Percentiles rank a stretch among this genome's conserved stretches.
Evolutionary conservation across 306 rosid species (phyloP).

Genomic region (Fragaria nilgerrensis): DNA sequence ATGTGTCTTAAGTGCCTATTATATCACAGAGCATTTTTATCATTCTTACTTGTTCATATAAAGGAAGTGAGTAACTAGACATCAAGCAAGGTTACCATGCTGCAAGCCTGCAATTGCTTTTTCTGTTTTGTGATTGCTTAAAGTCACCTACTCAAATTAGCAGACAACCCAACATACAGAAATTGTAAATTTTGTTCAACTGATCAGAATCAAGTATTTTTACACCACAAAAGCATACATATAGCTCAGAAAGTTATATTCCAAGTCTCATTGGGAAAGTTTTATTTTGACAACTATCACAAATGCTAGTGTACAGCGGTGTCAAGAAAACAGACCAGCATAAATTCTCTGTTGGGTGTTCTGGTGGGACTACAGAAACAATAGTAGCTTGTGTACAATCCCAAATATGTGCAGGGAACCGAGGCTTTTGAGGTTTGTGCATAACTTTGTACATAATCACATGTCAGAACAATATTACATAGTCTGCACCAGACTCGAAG

Average conservation of each 20-base stretch:
- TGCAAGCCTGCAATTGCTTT: not conserved
- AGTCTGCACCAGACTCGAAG: not conserved
- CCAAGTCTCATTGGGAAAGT: too few relatives aligned
- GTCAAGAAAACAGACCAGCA: not conserved
- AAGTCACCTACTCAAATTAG: not conserved
- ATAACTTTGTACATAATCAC: not conserved
- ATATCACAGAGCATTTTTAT: not conserved
- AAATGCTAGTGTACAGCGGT: not conserved
- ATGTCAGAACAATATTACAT: not conserved
- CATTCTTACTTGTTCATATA: not conserved
- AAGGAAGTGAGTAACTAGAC: not conserved
- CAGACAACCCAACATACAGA: not conserved
- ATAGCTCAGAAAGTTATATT: not conserved
- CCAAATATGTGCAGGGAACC: slow-evolving; percentile 13
- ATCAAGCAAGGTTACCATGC: not conserved
- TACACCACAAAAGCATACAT: not conserved
- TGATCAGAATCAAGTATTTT: not conserved
- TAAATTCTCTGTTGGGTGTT: not conserved
- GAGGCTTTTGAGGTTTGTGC: not conserved
- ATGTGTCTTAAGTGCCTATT: too few relatives aligned
- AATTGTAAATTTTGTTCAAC: not conserved
- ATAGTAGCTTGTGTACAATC: not conserved
- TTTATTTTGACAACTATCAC: not conserved
- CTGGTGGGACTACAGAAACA: not conserved
- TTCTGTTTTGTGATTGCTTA: not conserved